Base-by-base conservation (phyloP, 2,329 filamentous ascomycete species). In the Xylariaceae sp. region DNA sequence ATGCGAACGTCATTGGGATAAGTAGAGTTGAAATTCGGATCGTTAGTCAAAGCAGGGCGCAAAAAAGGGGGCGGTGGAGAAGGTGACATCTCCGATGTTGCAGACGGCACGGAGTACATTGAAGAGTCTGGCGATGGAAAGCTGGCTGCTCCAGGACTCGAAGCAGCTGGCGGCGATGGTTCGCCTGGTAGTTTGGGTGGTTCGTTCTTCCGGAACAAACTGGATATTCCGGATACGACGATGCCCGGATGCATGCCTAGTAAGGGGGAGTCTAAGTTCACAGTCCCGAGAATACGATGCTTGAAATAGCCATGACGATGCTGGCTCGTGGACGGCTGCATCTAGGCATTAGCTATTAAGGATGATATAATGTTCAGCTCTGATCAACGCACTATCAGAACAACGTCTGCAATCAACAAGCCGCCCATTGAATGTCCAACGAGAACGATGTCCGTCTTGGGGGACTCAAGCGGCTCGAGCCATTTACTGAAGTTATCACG, bases 391-490 rank as follows among this genome's bases (percentile, higher is more conserved):
- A 80, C 81, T 72, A 88, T 81, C 50, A 96, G 76, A 2, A 85
- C 85, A 30, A 95, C 83, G 67, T 97, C 92, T 1, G 89, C 90
- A 30, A 88, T 84, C 30, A 97, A 74, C 23, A 97, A 79, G 1
- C 92, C 92, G 13, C 92, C 92, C 85, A 97, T 93, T 48, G 90
- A 95, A 73, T 96, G 92, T 0, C 92, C 92, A 2, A 96, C 78
- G 2, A 97, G 79, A 17, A 97, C 80, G 2, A 95, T 80, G 76
- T 97, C 92, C 1, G 90, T 92, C 17, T 78, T 82, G 3, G 80
- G 76, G 34, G 83, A 83, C 72, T 93, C 88, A 67, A 95, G 90
- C 5, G 90, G 90, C 59, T 82, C 78, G 35, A 96, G 78, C 90
- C 92, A 97, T 65, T 75, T 77, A 69, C 90, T 93, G 71, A 96